Base-by-base conservation (phyloP, 495 filamentous ascomycete genomes). In the Penicillium parvum region DNA sequence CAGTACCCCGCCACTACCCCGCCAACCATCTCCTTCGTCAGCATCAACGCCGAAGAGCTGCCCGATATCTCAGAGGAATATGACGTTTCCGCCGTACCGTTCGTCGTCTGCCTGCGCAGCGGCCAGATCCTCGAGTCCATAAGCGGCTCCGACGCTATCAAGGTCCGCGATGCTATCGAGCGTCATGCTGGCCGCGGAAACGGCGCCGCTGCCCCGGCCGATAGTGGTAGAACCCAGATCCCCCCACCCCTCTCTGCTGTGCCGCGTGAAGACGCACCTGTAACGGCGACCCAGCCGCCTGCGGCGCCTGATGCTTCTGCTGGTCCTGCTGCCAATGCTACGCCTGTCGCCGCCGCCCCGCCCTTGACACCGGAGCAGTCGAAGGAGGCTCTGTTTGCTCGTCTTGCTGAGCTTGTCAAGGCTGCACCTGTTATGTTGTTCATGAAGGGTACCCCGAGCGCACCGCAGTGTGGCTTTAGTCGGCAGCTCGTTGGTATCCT, bases 361-460 rank as follows among this genome's bases (percentile, higher is more conserved):
- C 52, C 59, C 9, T 36, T 65, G 44, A 71, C 71, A 8, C 65
- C 69, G 7, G 78, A 77, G 49, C 74, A 83, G 58, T 67, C 72
- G 26, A 85, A 88, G 71, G 86, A 92, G 63, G 85, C 88, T 35
- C 73, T 97, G 25, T 78, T 84, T 49, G 79, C 80, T 46, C 74
- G 92, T 26, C 75, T 99, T 8, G 71, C 60, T 6, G 81, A 89
- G 38, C 73, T 97, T 25, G 90, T 96, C 36, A 92, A 86, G 66
- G 92, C 94, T 3, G 92, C 94, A 20, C 88, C 90, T 3, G 91
- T 97, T 14, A 96, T 97, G 92, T 75, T 98, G 41, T 98, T 98
- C 70, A 78, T 78, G 75, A 78, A 78, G 59, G 71, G 92, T 23
- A 95, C 94, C 1, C 92, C 92, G 0, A 86, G 82, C 50, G 76